Conservation (phyloP, 164 flowering plant genomes). For the Vitis labrusca region DNA sequence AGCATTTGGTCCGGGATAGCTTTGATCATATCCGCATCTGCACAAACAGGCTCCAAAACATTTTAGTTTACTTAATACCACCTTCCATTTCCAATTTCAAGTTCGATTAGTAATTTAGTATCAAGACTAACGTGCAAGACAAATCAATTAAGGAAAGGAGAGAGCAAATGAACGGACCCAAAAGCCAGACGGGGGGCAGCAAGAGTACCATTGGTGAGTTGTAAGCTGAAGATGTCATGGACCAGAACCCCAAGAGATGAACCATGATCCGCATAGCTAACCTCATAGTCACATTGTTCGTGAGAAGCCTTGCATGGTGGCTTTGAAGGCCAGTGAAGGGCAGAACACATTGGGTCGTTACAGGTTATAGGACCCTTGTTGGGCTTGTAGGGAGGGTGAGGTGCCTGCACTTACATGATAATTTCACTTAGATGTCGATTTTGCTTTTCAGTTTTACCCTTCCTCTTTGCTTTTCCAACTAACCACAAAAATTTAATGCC, state of each 20-base stretch:
- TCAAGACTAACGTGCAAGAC: too few relatives aligned
- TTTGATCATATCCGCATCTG: conserved; percentile 69
- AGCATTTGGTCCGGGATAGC: conserved; percentile 19
- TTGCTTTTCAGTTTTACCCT: too few relatives aligned
- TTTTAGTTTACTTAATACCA: background rate
- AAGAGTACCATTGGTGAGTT: conserved; percentile 36
- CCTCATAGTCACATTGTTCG: conserved; percentile 67
- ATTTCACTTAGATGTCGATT: too few relatives aligned
- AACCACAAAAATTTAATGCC: background rate
- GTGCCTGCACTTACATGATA: conserved; percentile 32
- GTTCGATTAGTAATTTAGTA: too few relatives aligned
- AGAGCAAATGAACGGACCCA: conserved; percentile 40
- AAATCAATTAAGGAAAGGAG: background rate
- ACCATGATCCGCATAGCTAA: conserved; percentile 61
- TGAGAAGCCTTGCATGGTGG: conserved; percentile 27
- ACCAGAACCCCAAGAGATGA: conserved; percentile 64
- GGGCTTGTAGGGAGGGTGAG: conserved; percentile 50
- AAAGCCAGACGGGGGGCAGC: conserved; percentile 38
- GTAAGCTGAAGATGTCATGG: conserved; percentile 39
- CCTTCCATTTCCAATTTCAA: background rate
- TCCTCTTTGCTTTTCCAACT: too few relatives aligned
- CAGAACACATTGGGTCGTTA: conserved; percentile 40
- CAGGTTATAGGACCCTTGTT: conserved; percentile 35
- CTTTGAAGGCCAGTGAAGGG: conserved; percentile 20
- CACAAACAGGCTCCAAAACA: conserved; percentile 4